phyloP scores from a whole-genome alignment of 2,329 filamentous ascomycete genomes.

The Colletotrichum siamense region DNA sequence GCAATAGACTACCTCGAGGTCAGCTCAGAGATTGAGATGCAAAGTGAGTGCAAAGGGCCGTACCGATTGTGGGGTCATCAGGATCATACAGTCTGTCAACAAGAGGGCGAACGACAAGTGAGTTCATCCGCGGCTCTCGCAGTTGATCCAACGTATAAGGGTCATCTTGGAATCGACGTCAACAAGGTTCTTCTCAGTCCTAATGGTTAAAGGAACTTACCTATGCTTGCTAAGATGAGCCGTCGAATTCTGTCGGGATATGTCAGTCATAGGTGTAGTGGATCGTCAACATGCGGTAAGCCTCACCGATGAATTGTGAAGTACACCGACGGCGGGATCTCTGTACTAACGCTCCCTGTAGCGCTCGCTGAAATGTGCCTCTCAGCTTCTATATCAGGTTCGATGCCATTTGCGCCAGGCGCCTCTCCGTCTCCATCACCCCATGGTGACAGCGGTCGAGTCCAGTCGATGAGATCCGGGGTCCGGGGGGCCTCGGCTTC shows the following conservation, averaged over 20 bases:
- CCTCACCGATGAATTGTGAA: conserved; percentile 18
- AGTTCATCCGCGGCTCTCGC: conserved; percentile 71
- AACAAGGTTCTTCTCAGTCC: background rate
- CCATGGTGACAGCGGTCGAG: conserved; percentile 18
- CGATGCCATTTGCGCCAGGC: background rate
- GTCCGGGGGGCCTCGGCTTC: background rate
- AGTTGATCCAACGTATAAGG: conserved; percentile 64
- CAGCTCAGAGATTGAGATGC: background rate
- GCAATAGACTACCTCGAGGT: conserved; percentile 62
- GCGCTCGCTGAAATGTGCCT: background rate
- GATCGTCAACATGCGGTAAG: background rate
- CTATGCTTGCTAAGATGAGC: conserved; percentile 14
- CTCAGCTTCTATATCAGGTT: conserved; percentile 9
- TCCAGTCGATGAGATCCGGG: conserved; percentile 19
- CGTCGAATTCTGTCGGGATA: background rate
- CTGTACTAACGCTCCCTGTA: conserved; percentile 6
- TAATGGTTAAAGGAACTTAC: background rate
- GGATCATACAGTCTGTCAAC: conserved; percentile 71
- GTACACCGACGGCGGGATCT: conserved; percentile 4
- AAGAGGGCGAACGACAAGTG: conserved; percentile 68
- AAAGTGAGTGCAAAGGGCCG: conserved; percentile 9
- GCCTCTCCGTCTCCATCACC: background rate
- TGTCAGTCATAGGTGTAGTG: background rate
- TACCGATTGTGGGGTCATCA: conserved; percentile 68
- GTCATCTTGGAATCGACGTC: conserved; percentile 35